Base-by-base conservation (phyloP, 306 rosid species). In the Glycyrrhiza uralensis region DNA sequence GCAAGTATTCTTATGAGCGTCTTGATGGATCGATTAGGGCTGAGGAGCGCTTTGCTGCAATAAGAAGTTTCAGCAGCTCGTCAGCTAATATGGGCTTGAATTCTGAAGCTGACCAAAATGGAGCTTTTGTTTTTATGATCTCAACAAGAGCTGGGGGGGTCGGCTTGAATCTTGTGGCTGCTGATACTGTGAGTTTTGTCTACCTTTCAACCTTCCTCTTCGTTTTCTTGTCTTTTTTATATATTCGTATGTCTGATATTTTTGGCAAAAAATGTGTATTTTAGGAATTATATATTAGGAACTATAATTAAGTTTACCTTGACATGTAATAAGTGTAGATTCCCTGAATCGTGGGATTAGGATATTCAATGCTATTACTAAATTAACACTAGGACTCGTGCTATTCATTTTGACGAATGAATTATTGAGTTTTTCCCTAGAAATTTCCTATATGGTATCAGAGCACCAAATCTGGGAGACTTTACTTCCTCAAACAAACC, bases 91-190 rank as follows among this genome's bases (percentile, higher is more conserved):
- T 49, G 33, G 39, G 80, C 72, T 64, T 79, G 79, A 82, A 77
- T 77, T 82, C 88, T 66, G 87, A 83, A 78, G 64, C 76, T 61
- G 85, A 81, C 22, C 79, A 55, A 30, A 75, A 59, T 80, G 94
- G 79, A 74, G 89, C 98, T 65, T 93, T 91, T 85, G 91, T 93
- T 49, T 93, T 93, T 74, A 72, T 93, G 87, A 93, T 93, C 79
- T 91, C 98, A 29, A 91, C 97, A 35, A 91, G 98, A 81, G 98
- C 97, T 61, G 98, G 98, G 59, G 98, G 98, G 75, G 94, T 93
- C 82, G 98, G 98, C 73, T 82, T 93, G 88, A 93, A 91, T 82
- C 96, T 93, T 39, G 96, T 93, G 28, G 91, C 97, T 46, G 97
- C 97, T 79, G 98, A 93, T 83, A 87, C 97, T 75, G 98, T 93